Conservation (phyloP, 2,329 filamentous ascomycete genomes). For the Pseudohalonectria lignicola region DNA sequence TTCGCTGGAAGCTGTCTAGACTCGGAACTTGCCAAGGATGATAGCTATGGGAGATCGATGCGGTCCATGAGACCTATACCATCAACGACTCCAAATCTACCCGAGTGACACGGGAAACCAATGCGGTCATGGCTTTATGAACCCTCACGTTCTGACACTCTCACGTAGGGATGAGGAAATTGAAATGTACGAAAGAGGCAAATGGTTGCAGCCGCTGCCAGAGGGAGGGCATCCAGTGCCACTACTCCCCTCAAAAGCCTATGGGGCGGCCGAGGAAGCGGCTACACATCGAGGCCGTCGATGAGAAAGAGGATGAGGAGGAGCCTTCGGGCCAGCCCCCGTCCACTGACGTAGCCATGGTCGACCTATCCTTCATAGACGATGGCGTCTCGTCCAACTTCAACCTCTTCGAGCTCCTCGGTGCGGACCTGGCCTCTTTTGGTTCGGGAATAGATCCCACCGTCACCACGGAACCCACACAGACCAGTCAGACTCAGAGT, state of each 20-base stretch:
- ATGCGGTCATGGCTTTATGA: no score
- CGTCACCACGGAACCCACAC: neutral
- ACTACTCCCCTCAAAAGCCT: conserved; percentile 54
- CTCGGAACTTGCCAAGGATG: no score
- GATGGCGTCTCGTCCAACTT: conserved; percentile 14
- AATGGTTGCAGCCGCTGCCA: conserved; percentile 49
- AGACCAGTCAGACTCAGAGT: neutral
- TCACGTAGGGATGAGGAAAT: conserved; percentile 44
- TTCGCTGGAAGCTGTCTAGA: no score
- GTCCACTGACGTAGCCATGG: neutral
- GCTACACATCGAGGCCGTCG: conserved; percentile 21
- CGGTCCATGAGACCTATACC: no score
- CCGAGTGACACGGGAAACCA: no score
- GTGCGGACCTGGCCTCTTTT: no score
- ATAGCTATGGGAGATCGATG: no score
- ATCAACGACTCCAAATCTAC: no score
- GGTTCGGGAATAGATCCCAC: neutral
- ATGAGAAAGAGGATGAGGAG: conserved; percentile 2
- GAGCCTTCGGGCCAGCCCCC: neutral
- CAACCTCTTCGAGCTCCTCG: conserved; percentile 26
- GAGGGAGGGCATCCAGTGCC: conserved; percentile 43
- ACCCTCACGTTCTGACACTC: neutral
- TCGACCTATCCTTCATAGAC: conserved; percentile 22
- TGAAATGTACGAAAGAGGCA: conserved; percentile 53
- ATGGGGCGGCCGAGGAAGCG: conserved; percentile 57